Base-by-base conservation (phyloP, 1,284 basidiomycete genomes). In the Wallemia hederae region DNA sequence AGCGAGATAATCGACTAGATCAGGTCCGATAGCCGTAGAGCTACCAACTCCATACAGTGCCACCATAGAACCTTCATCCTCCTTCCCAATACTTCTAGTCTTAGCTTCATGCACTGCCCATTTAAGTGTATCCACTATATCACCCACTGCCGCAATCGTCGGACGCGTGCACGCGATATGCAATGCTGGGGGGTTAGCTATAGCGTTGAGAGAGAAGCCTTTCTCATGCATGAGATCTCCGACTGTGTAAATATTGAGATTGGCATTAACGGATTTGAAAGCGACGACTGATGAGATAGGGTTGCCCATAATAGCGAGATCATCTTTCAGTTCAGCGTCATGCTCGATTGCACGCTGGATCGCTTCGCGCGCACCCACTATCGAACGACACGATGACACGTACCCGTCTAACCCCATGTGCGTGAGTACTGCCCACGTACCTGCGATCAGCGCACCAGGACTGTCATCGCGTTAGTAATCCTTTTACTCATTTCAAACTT, bases 391-490 rank as follows among this genome's bases (percentile, higher is more conserved):
- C 0, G 88, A 90, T 62, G 80, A 75, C n/a, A 86, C 77, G 73
- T 98, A 98, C 17, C 94, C 94, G 24, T 83, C 77, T 62, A 81
- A 76, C 27, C 92, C 92, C 73, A 94, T 82, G 69, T 85, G 80
- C 67, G 92, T 84, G 81, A 97, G 81, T 0, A 88, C 88, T 1
- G 92, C 89, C 90, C 91, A 98, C 19, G 89, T 83, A 55, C 88
- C 92, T 14, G 92, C 92, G 63, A 98, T 85, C 62, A 97, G 73
- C 0, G 88, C 81, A 9, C 92, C 92, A 0, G 91, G 88, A 56
- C 91, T 85, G 60, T 60, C 2, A 2, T 19, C 14, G 14, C 14
- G n/a, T 49, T 49, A 49, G n/a, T 5, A 49, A n/a, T n/a, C n/a
- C n/a, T 49, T 15, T 31, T 5, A n/a, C 39, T 5, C 11, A 11